These are phyloP conservation scores for Cynanchum wilfordii DNA, from an alignment of 257 asterid species.

Conservation along the genomic window DNA sequence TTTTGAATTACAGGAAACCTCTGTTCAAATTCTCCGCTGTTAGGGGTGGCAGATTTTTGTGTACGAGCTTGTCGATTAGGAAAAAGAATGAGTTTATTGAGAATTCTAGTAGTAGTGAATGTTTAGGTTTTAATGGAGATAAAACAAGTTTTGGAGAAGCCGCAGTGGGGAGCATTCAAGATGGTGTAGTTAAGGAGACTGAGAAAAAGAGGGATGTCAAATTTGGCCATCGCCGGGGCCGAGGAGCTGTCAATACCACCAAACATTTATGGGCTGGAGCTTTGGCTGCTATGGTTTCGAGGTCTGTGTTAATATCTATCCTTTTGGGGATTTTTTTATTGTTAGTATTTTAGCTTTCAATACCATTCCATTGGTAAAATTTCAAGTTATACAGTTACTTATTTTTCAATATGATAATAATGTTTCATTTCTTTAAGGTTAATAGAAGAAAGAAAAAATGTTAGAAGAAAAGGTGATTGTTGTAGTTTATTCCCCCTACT, in stretches of 20 bases:
- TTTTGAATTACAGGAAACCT: conserved; percentile 19
- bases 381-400: background rate
- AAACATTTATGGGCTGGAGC: conserved; percentile 98
- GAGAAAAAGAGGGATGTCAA: conserved; percentile 22
- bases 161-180: conserved; percentile 12
- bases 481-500: background rate
- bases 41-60: conserved; percentile 43
- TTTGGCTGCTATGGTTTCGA: conserved; percentile 87
- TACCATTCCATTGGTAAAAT: background rate
- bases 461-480: background rate
- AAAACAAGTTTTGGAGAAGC: conserved; percentile 11
- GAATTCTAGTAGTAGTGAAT: conserved; percentile 17
- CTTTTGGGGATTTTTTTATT: background rate
- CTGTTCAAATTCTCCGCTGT: conserved; percentile 16
- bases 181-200: conserved; percentile 15
- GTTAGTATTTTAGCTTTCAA: background rate
- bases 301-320: conserved; percentile 31
- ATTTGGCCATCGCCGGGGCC: conserved; percentile 29
- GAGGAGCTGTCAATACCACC: conserved; percentile 73
- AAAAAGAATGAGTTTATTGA: conserved; percentile 28
- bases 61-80: conserved; percentile 56
- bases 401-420: background rate
- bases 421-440: background rate
- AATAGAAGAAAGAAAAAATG: background rate
- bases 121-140: conserved; percentile 25